Evolutionary conservation across 306 rosid species (phyloP).

Genomic region (Morella rubra): DNA sequence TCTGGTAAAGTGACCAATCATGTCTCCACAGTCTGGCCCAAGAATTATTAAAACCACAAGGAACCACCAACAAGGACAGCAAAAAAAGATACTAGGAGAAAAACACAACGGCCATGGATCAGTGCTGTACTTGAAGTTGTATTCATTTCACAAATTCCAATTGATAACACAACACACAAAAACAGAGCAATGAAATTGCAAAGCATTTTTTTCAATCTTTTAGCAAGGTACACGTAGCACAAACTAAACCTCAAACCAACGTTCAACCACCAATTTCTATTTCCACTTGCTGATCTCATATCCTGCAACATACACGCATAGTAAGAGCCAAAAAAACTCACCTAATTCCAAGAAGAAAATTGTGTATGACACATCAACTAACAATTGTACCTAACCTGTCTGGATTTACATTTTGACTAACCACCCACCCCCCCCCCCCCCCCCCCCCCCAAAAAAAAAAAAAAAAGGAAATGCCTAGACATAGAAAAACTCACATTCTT

Average conservation of each 20-base stretch:
- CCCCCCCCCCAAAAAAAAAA: slow-evolving; percentile 10
- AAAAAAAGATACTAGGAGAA: background rate
- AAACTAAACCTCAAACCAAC: too few species aligned
- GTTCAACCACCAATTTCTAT: too few species aligned
- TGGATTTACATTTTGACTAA: too few species aligned
- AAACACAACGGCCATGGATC: background rate
- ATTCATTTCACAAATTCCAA: background rate
- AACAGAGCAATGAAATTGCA: too few species aligned
- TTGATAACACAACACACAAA: background rate
- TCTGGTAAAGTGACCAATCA: background rate
- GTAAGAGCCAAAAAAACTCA: background rate
- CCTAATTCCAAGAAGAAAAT: slow-evolving; percentile 7
- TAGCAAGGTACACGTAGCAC: too few species aligned
- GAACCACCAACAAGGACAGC: background rate
- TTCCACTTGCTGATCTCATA: too few species aligned
- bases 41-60: background rate
- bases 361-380: slow-evolving; percentile 10
- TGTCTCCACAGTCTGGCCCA: background rate
- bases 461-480: background rate
- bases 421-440: background rate
- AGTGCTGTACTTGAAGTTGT: background rate
- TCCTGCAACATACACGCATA: background rate
- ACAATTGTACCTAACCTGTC: background rate
- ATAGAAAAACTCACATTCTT: slow-evolving; percentile 62
- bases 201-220: too few species aligned